phyloP scores from a whole-genome alignment of 352 stramenopile species.

The Globisporangium solare region DNA sequence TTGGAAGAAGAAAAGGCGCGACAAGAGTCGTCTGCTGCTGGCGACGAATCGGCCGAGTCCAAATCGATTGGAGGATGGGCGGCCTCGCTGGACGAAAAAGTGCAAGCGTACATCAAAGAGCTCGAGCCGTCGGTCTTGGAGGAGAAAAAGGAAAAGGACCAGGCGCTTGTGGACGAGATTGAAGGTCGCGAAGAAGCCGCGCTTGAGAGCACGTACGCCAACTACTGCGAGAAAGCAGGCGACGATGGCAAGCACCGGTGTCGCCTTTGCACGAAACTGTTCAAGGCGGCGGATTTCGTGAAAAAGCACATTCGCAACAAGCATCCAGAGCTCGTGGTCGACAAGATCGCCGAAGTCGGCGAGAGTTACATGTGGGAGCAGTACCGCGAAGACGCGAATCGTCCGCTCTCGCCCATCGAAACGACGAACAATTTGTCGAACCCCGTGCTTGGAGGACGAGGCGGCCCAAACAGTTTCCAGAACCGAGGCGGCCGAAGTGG shows the following conservation, averaged over 20 bases:
- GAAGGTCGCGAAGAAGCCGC: conserved; percentile 66
- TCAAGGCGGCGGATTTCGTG: conserved; percentile 85
- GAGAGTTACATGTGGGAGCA: conserved; percentile 88
- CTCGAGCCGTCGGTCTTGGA: conserved; percentile 42
- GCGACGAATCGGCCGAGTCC: conserved; percentile 19
- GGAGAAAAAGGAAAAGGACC: conserved; percentile 48
- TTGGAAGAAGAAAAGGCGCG: conserved; percentile 74
- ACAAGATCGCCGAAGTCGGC: conserved; percentile 75
- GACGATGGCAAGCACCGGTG: conserved; percentile 82
- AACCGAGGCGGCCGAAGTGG: conserved; percentile 23
- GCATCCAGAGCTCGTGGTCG: conserved; percentile 75
- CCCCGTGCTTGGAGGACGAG: conserved; percentile 44
- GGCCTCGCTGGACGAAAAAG: conserved; percentile 68
- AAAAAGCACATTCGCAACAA: conserved; percentile 90
- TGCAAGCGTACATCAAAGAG: conserved; percentile 62
- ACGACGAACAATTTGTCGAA: conserved; percentile 61
- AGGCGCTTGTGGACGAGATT: conserved; percentile 68
- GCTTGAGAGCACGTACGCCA: conserved; percentile 70
- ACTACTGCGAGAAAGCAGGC: conserved; percentile 80
- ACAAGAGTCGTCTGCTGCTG: conserved; percentile 32
- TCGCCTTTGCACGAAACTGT: conserved; percentile 83
- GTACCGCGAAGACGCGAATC: conserved; percentile 77
- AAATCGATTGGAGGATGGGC: conserved; percentile 71
- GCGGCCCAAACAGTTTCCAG: conserved; percentile 25
- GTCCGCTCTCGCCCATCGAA: conserved; percentile 68